Base-by-base conservation (phyloP, 805 yeast species). In the Candida namnaoensis region DNA sequence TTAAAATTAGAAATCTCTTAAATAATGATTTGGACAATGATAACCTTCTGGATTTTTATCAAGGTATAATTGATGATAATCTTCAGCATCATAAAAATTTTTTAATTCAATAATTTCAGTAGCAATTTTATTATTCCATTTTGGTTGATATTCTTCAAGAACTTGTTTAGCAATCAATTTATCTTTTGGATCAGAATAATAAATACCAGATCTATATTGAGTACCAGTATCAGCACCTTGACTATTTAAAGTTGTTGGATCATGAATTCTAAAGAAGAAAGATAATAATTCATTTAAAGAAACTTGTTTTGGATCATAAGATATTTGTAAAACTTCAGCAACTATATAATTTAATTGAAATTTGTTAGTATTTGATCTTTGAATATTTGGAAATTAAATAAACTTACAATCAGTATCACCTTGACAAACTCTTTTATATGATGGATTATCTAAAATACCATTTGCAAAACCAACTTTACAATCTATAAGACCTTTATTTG, bases 191-290 rank as follows among this genome's bases (percentile, higher is more conserved):
- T 62, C 53, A 52, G 79, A 83, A 8, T 81, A 69, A 62, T 79
- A 87, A 10, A 93, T 73, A 2, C 81, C 96, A 14, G 91, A 80
- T 53, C 97, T 75, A 66, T 91, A 91, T 61, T 93, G 98, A 1
- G 91, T 77, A 9, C 99, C 99, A 8, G 53, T 52, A 56, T 91
- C 97, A 15, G 86, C 84, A 4, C 99, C 99, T 62, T 93, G 98
- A 2, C 74, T 56, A 54, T 90, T 78, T 41, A 72, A 46, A 3
- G 88, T 81, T 3, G 98, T 93, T 38, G 99, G 98, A 62, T 93
- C 98, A 60, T 91, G 99, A 60, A 88, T 87, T 53, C 82, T 71
- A 68, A 88, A 90, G 68, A 91, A 93, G 51, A 90, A 86, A 42
- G 82, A 90, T 36, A 87, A 62, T 37, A 91, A 63, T 27, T 82